Conservation (phyloP, 805 yeast genomes). For the Schizosaccharomyces octosporus region DNA sequence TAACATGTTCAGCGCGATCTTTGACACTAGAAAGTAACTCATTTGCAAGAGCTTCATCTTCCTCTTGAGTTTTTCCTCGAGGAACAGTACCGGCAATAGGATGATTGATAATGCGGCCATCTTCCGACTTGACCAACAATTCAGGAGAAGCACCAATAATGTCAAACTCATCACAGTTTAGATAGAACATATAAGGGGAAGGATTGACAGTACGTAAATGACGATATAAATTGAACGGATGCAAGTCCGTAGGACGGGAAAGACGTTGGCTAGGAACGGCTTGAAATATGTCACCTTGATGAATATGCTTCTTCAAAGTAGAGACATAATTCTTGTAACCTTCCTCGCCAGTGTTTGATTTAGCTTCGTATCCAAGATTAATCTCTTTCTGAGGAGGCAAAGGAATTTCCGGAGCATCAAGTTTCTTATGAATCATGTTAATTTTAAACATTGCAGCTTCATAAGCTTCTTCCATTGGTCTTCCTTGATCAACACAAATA, state of each 20-base stretch:
- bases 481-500: constrained; percentile 15
- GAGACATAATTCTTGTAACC: constrained; percentile 75
- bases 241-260: constrained; percentile 79
- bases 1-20: constrained; percentile 93
- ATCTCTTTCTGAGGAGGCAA: constrained; percentile 60
- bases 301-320: constrained; percentile 51
- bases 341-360: constrained; percentile 75
- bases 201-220: constrained; percentile 91
- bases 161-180: constrained; percentile 72
- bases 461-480: constrained; percentile 28
- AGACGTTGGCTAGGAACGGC: constrained; percentile 96
- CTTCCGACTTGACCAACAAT: constrained; percentile 61
- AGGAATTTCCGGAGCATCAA: constrained; percentile 16
- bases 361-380: constrained; percentile 26
- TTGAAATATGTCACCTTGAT: constrained; percentile 83
- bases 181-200: constrained; percentile 85
- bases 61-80: constrained; percentile 76
- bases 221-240: constrained; percentile 88
- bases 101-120: constrained; percentile 64
- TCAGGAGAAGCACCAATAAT: constrained; percentile 97
- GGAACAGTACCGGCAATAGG: constrained; percentile 94
- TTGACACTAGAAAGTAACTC: constrained; percentile 52
- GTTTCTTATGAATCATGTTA: constrained; percentile 25
- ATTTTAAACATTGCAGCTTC: constrained; percentile 30
- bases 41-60: constrained; percentile 64